Conservation (phyloP, 148 eudicot genomes). For the Cornus florida region DNA sequence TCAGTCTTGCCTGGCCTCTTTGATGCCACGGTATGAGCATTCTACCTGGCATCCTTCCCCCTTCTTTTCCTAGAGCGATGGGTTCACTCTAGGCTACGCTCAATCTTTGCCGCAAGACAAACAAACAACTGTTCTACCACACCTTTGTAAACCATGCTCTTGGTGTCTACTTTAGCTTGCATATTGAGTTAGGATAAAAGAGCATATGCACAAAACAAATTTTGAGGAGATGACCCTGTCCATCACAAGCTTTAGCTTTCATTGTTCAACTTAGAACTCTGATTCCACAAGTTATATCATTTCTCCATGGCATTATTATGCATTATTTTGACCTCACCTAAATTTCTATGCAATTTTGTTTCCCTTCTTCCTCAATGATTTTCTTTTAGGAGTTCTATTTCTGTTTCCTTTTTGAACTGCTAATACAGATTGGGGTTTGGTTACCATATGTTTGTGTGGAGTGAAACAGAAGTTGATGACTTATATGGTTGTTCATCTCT, state of each 20-base stretch:
- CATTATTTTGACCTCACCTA: background rate
- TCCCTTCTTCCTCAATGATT: background rate
- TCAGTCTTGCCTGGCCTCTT: no score
- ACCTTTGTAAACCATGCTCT: no score
- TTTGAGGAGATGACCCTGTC: background rate
- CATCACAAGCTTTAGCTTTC: conserved; percentile 2
- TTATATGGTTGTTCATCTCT: conserved; percentile 1
- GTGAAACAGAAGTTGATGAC: background rate
- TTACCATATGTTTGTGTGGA: background rate
- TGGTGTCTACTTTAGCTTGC: no score
- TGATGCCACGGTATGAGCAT: no score
- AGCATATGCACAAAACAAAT: no score
- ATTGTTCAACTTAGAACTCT: background rate
- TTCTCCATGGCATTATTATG: background rate
- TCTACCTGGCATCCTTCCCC: no score
- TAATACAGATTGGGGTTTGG: background rate
- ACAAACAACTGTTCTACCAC: no score
- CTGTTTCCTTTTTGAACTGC: background rate
- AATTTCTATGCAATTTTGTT: background rate
- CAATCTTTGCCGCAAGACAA: no score
- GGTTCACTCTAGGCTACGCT: no score
- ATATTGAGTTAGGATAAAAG: no score
- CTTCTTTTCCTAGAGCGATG: no score
- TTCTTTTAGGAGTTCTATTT: background rate
- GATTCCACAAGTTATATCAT: background rate